Conservation (phyloP, 371 early-diverging fungal species). For the Actinomucor elegans region DNA sequence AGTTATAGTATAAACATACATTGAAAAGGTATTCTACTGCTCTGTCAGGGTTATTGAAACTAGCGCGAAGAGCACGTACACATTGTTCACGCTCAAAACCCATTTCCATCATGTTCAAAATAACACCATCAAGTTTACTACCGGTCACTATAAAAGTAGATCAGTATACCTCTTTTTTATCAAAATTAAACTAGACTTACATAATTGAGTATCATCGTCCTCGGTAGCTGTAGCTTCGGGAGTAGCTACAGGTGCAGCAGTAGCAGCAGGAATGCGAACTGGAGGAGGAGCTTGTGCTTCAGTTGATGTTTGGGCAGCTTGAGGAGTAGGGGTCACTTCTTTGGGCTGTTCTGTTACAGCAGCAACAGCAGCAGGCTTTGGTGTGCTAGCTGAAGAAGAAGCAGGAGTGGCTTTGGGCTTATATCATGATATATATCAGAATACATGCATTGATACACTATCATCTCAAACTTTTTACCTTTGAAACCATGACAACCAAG, state of each 20-base stretch:
- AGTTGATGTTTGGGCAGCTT: slow-evolving; percentile 15
- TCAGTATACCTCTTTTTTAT: background rate
- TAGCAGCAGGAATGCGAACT: slow-evolving; percentile 9
- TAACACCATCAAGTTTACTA: slow-evolving; percentile 70
- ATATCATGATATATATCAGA: background rate
- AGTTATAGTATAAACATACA: slow-evolving; percentile 49
- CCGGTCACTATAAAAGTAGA: slow-evolving; percentile 57
- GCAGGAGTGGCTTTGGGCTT: slow-evolving; percentile 59
- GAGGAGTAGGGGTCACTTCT: slow-evolving; percentile 28
- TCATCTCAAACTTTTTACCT: slow-evolving; percentile 55
- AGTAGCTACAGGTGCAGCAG: slow-evolving; percentile 35
- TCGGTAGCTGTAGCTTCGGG: slow-evolving; percentile 16
- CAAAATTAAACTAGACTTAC: slow-evolving; percentile 2
- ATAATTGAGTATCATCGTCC: slow-evolving; percentile 17
- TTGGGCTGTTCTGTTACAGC: slow-evolving; percentile 28
- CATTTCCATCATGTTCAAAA: slow-evolving; percentile 92
- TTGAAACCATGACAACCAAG: slow-evolving; percentile 92
- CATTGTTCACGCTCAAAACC: slow-evolving; percentile 91
- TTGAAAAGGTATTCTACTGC: slow-evolving; percentile 95
- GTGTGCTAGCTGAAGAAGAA: slow-evolving; percentile 24
- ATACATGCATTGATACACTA: background rate
- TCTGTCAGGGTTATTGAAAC: slow-evolving; percentile 96
- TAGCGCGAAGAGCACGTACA: slow-evolving; percentile 89
- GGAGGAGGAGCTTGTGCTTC: slow-evolving; percentile 37
- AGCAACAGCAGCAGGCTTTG: slow-evolving; percentile 34